These are phyloP conservation scores for Nemophila menziesii DNA, from an alignment of 257 asterid genomes.

Conservation along the genomic window DNA sequence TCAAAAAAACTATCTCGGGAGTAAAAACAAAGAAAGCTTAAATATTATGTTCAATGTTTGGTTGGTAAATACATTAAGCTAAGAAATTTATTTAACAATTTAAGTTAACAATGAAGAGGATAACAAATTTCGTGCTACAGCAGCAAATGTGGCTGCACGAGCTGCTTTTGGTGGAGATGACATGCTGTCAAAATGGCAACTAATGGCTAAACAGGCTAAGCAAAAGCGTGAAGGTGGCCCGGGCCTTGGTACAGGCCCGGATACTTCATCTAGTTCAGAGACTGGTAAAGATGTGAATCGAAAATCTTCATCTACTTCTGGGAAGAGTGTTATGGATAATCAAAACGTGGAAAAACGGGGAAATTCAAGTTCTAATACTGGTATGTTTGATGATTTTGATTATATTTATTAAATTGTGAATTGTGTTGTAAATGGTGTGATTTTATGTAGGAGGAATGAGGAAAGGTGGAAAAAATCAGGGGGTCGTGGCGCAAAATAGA, in stretches of 20 bases:
- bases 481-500: slow-evolving; percentile 22
- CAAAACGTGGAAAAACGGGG: slow-evolving; percentile 64
- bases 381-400: slow-evolving; percentile 25
- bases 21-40: too few relatives aligned
- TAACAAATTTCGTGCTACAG: slow-evolving; percentile 91
- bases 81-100: too few relatives aligned
- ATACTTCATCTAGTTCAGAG: slow-evolving; percentile 41
- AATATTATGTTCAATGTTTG: too few relatives aligned
- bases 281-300: slow-evolving; percentile 40
- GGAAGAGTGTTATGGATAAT: slow-evolving; percentile 45
- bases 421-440: too few relatives aligned
- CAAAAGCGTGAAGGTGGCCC: slow-evolving; percentile 83
- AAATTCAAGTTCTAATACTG: slow-evolving; percentile 34
- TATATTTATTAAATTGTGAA: not conserved
- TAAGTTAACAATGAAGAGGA: slow-evolving; percentile 97
- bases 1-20: slow-evolving; percentile 77
- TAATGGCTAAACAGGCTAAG: slow-evolving; percentile 71
- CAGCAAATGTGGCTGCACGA: slow-evolving; percentile 97
- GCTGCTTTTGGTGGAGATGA: slow-evolving; percentile 95
- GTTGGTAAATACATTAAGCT: too few relatives aligned
- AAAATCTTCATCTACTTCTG: slow-evolving; percentile 25
- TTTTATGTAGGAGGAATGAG: slow-evolving; percentile 47
- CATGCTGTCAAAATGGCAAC: slow-evolving; percentile 86
- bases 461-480: slow-evolving; percentile 60
- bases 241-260: too few relatives aligned